Evolutionary conservation across 495 filamentous ascomycete genomes (phyloP).

Genomic region (Lasiosphaeria miniovina): DNA sequence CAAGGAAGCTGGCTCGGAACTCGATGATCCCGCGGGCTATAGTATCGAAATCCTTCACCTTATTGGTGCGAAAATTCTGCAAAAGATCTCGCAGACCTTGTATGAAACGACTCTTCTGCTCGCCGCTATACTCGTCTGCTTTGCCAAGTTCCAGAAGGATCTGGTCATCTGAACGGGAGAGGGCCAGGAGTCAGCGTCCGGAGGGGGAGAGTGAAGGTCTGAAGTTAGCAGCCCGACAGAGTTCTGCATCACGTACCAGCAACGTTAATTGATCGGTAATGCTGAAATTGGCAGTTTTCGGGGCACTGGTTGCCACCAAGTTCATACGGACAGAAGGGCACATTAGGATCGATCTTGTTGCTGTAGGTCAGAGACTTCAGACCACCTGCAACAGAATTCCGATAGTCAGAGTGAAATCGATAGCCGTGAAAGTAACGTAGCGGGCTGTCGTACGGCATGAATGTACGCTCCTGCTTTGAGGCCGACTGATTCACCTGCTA

Average conservation of each 20-base stretch:
- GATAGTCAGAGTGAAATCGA: constrained; percentile 79
- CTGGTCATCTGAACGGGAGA: constrained; percentile 69
- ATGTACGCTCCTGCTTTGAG: constrained; percentile 28
- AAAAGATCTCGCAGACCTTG: constrained; percentile 74
- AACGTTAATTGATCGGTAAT: constrained; percentile 72
- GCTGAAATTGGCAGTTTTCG: constrained; percentile 71
- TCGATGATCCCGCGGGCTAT: constrained; percentile 80
- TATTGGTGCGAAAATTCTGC: constrained; percentile 66
- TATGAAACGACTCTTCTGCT: constrained; percentile 69
- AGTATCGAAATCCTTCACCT: constrained; percentile 74
- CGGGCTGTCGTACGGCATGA: constrained; percentile 78
- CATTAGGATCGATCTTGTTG: constrained; percentile 73
- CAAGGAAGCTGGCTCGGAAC: constrained; percentile 62
- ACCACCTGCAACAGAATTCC: constrained; percentile 65
- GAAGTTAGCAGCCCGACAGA: constrained; percentile 31
- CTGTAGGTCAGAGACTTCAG: constrained; percentile 91
- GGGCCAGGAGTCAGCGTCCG: constrained; percentile 58
- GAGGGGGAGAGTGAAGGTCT: constrained; percentile 23
- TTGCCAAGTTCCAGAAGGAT: constrained; percentile 81
- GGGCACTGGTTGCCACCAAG: constrained; percentile 73
- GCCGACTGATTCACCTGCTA: constrained; percentile 12
- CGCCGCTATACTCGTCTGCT: constrained; percentile 64
- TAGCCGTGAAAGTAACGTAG: constrained; percentile 79
- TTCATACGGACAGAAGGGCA: constrained; percentile 71
- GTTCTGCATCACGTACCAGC: constrained; percentile 65